phyloP scores from a whole-genome alignment of 345 rosid species.

The Litchi chinensis region DNA sequence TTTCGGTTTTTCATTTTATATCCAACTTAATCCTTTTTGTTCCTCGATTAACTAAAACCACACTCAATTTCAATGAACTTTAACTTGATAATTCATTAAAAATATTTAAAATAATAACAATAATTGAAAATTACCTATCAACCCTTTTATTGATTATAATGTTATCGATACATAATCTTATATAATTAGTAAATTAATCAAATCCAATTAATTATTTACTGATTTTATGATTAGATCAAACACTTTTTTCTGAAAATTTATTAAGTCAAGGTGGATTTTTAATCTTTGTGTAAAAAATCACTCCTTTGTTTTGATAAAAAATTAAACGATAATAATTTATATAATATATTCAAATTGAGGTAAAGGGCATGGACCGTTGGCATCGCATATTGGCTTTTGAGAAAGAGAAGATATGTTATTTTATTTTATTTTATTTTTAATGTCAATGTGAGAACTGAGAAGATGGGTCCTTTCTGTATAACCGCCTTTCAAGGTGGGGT shows the following conservation, averaged over 20 bases:
- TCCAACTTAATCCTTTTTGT: neutral
- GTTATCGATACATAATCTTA: too few species aligned
- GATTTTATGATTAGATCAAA: too few species aligned
- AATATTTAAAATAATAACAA: neutral
- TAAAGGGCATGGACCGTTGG: neutral
- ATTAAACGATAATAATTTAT: too few species aligned
- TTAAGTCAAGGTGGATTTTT: too few species aligned
- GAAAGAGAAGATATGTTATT: neutral
- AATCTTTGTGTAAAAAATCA: neutral
- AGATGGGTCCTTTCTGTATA: conserved; percentile 14
- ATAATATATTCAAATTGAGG: neutral
- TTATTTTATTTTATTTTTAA: conserved; percentile 11
- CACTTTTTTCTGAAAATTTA: too few species aligned
- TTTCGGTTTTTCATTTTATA: neutral
- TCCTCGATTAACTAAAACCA: neutral
- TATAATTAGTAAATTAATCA: too few species aligned
- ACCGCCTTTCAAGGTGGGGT: conserved; percentile 40
- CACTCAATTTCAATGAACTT: neutral
- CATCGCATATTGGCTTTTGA: neutral
- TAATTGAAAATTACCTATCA: too few species aligned
- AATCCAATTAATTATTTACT: too few species aligned
- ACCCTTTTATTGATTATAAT: too few species aligned
- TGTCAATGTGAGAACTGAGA: neutral
- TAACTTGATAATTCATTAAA: neutral
- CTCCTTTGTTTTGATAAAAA: neutral